These are phyloP conservation scores for Wilhelminamyces savonicus DNA, from an alignment of 805 yeast genomes.

Conservation along the genomic window DNA sequence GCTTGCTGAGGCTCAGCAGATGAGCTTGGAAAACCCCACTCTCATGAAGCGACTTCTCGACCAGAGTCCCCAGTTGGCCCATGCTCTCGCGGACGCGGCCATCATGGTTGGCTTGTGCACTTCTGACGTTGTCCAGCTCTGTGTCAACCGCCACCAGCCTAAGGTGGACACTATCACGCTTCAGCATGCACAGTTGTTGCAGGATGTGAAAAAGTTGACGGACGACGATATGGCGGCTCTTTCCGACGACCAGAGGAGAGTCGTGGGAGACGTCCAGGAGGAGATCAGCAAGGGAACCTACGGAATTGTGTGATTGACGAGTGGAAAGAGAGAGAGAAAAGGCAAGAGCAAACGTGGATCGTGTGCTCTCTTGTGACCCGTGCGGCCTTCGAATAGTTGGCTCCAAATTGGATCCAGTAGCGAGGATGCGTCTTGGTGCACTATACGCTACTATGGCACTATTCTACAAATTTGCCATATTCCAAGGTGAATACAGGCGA, in stretches of 20 bases:
- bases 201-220: conserved; percentile 19
- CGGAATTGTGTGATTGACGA: conserved; percentile 11
- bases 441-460: no score
- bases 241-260: conserved; percentile 15
- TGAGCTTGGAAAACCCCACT: conserved; percentile 52
- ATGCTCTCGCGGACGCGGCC: conserved; percentile 73
- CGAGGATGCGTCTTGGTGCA: no score
- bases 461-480: no score
- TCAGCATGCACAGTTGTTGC: conserved; percentile 29
- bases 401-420: no score
- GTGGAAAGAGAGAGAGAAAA: no score
- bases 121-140: conserved; percentile 29
- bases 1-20: conserved; percentile 46
- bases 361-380: no score
- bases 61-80: conserved; percentile 75
- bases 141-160: conserved; percentile 27
- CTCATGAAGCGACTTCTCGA: conserved; percentile 54
- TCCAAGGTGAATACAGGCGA: no score
- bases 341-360: no score
- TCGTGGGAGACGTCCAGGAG: conserved; percentile 9
- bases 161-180: conserved; percentile 21
- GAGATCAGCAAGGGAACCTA: conserved; percentile 18
- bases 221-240: conserved; percentile 23
- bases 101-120: conserved; percentile 27
- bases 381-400: no score